Base-by-base conservation (phyloP, 352 stramenopile genomes). In the Pythium rishiriense region DNA sequence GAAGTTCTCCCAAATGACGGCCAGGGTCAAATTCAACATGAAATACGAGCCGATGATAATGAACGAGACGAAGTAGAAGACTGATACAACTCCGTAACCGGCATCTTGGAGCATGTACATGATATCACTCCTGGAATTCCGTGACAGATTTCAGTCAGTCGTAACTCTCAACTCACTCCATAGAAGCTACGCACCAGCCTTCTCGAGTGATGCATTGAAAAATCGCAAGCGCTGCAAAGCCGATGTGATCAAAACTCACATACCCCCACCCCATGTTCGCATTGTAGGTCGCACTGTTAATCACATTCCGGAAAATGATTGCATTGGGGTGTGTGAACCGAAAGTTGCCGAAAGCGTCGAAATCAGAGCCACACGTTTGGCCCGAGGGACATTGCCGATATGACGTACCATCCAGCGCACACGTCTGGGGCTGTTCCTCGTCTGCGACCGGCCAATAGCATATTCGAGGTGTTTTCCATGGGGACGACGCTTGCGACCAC, bases 191-290 rank as follows among this genome's bases (percentile, higher is more conserved):
- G 24, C 78, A 91, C 94, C 94, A 98, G 6, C 94, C 94, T 72
- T 97, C 90, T 19, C 92, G 73, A 15, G 93, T 98, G 28, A 98
- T 90, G 25, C 83, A 85, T 64, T 97, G 88, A 62, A 98, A 97
- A 25, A 97, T 89, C 0, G 86, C 85, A 1, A 98, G 56, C 22
- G 86, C 90, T 24, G 92, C 82, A 8, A 66, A 78, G 4, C 72
- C 68, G 46, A 98, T 94, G 58, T 94, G 83, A 65, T 98, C 93
- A 64, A 98, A 98, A 35, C 75, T 84, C 0, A 80, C 83, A 55
- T 93, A 88, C 0, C 93, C 93, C 72, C 76, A 97, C 41, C 92
- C 94, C 31, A 96, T 74, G 48, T 93, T 82, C 10, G 75, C 66
- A 42, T 81, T 84, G 62, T 93, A 96, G 1, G 70, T 78, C 22